Conservation (phyloP, 352 stramenopile genomes). For the Phytophthora macrochlamydospora region DNA sequence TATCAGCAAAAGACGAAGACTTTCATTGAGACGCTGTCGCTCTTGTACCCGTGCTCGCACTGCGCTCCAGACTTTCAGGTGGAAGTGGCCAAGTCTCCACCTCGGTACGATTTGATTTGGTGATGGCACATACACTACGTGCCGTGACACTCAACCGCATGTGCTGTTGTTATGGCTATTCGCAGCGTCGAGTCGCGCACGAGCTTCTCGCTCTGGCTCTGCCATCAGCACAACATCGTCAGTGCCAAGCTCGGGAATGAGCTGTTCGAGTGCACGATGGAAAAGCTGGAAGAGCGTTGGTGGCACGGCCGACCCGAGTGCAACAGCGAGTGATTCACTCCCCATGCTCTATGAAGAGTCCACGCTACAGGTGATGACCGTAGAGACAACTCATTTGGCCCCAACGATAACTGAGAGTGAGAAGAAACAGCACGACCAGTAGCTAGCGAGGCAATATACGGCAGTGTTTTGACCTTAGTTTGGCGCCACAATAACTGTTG, state of each 20-base stretch:
- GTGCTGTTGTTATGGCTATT: not conserved
- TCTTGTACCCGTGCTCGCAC: slow-evolving; percentile 89
- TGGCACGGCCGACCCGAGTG: slow-evolving; percentile 80
- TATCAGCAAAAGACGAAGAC: slow-evolving; percentile 83
- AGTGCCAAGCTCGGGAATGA: slow-evolving; percentile 95
- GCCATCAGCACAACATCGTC: slow-evolving; percentile 94
- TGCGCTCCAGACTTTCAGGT: slow-evolving; percentile 94
- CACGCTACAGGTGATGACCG: too few relatives aligned
- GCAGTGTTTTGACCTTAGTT: too few relatives aligned
- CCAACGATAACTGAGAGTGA: too few relatives aligned
- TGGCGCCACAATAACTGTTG: too few relatives aligned
- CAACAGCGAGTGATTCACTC: slow-evolving; percentile 36
- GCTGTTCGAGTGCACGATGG: slow-evolving; percentile 90
- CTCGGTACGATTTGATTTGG: slow-evolving; percentile 51
- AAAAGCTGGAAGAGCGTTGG: slow-evolving; percentile 93
- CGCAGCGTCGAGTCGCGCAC: slow-evolving; percentile 78
- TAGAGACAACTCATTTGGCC: too few relatives aligned
- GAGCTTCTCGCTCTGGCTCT: slow-evolving; percentile 93
- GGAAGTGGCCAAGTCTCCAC: slow-evolving; percentile 86
- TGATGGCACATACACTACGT: not conserved
- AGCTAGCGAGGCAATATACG: too few relatives aligned
- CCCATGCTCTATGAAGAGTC: too few relatives aligned
- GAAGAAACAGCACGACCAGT: too few relatives aligned
- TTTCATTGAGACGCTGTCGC: slow-evolving; percentile 89
- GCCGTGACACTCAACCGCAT: not conserved